Percentiles rank a stretch among this genome's conserved stretches.
Evolutionary conservation across 306 rosid genomes (phyloP).

Genomic region (Nissolia schottii): DNA sequence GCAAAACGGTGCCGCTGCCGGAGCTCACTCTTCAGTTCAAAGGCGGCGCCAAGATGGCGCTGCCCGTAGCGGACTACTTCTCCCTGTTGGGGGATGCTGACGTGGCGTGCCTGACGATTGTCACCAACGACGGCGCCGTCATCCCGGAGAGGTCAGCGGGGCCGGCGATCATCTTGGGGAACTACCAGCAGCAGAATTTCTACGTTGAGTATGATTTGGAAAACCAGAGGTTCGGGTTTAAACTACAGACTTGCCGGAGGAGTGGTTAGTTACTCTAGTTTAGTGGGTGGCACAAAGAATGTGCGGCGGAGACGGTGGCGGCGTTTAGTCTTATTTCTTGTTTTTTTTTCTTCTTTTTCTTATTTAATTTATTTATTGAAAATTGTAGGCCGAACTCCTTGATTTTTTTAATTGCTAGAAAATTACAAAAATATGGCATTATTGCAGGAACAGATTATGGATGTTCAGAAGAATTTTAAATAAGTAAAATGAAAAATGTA

Average conservation of each 20-base stretch:
- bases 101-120: constrained; percentile 56
- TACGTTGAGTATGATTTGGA: constrained; percentile 72
- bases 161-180: constrained; percentile 80
- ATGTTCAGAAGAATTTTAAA: neutral
- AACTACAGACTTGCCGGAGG: constrained; percentile 41
- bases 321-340: neutral
- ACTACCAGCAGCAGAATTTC: constrained; percentile 77
- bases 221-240: constrained; percentile 60
- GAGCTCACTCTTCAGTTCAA: constrained; percentile 57
- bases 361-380: neutral
- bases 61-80: constrained; percentile 59
- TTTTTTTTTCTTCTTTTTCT: neutral
- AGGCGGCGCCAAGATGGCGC: constrained; percentile 77
- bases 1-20: constrained; percentile 41
- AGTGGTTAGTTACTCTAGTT: constrained; percentile 9
- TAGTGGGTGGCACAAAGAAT: no score
- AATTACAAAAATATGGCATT: neutral
- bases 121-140: constrained; percentile 24
- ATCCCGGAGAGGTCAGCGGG: constrained; percentile 34
- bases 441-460: neutral
- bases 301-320: neutral
- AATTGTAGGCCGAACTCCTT: neutral
- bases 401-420: neutral
- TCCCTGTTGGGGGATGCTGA: constrained; percentile 35
- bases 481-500: neutral